Evolutionary conservation across 768 basidiomycete species (phyloP).

Genomic region (Mycena chlorophos): DNA sequence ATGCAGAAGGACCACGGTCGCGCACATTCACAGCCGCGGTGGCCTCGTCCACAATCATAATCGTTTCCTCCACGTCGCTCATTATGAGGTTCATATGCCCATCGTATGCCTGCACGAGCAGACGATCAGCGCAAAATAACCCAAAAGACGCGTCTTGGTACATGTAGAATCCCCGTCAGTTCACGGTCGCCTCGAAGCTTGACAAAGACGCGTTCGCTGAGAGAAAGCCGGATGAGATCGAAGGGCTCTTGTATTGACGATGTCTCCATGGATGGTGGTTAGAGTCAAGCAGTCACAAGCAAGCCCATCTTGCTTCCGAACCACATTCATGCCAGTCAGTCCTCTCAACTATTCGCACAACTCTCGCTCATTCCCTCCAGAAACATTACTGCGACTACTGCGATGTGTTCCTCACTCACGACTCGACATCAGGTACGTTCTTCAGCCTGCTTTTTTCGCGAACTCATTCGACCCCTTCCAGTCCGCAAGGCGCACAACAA

Average conservation of each 20-base stretch:
- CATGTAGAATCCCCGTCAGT: constrained; percentile 89
- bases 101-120: constrained; percentile 86
- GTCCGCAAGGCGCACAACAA: constrained; percentile 98
- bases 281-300: constrained; percentile 2
- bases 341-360: constrained; percentile 4
- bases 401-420: constrained; percentile 92
- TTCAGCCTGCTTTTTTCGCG: background rate
- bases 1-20: constrained; percentile 1
- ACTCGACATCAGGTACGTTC: constrained; percentile 81
- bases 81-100: constrained; percentile 99
- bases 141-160: constrained; percentile 39
- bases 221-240: constrained; percentile 92
- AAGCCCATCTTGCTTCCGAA: constrained; percentile 6
- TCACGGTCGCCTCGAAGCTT: constrained; percentile 95
- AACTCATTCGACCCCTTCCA: constrained; percentile 32
- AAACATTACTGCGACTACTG: constrained; percentile 96
- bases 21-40: constrained; percentile 66
- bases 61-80: constrained; percentile 96
- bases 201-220: constrained; percentile 97
- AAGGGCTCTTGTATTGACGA: constrained; percentile 92
- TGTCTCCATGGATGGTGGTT: constrained; percentile 56
- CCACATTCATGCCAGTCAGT: constrained; percentile 64
- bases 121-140: constrained; percentile 12
- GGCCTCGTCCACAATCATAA: constrained; percentile 94
- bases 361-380: constrained; percentile 36